Base-by-base conservation (phyloP, 164 flowering plant species). In the Vitis cinerea region DNA sequence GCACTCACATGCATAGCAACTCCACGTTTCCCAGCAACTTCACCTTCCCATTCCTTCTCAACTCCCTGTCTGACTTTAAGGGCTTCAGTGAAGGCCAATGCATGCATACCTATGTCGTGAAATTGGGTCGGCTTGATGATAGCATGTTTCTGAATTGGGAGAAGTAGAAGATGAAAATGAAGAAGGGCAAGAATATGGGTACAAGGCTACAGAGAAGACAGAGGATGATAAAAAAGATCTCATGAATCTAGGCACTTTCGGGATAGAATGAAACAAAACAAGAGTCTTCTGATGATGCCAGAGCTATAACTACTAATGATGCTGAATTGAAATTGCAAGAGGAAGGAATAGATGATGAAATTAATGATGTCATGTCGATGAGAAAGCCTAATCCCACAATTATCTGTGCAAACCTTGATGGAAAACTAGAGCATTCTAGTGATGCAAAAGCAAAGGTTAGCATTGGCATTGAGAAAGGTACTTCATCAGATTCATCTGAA, bases 1-100 rank as follows among this genome's bases (percentile, higher is more conserved):
- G 74, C 78, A 15, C 80, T 70, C 73, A 73, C 54, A 85, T 89
- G 90, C 78, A 52, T 52, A 61, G 9, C 31, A 71, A 60, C 68
- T 75, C 75, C 13, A 57, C 84, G 59, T 17, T 53, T 11, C 81
- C 88, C 4, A 85, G 86, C 66, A 75, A 86, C 60, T 85, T 66
- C 80, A 88, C 89, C 59, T 84, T 85, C 75, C 89, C 92, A 62
- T 84, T 87, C 67, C 62, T 86, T 47, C 79, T 87, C 23, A 87
- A 84, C 66, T 73, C 90, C 10, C 50, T 81, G 7, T 77, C 89
- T 49, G 82, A 84, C 67, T 74, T 78, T 63, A 64, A 64, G 37
- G 75, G 64, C 23, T 66, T 79, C 49, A 44, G 23, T 13, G 63
- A 23, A 6, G 89, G 87, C 12, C 71, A 67, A 57, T 69, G 71